Conservation (phyloP, 2,329 filamentous ascomycete genomes). For the Paraphaeosphaeria sporulosa region DNA sequence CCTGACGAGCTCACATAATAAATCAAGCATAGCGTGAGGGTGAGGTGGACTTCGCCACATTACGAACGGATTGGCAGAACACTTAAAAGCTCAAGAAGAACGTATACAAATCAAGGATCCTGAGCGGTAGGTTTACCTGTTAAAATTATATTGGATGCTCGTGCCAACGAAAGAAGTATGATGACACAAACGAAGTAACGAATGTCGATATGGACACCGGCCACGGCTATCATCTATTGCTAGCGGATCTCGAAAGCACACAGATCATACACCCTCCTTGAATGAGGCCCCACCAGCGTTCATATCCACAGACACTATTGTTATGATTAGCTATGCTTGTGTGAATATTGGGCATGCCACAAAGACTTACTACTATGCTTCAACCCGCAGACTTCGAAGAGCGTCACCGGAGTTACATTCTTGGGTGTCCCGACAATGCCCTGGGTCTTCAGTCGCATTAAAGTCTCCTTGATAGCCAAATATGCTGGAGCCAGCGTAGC, state of each 20-base stretch:
- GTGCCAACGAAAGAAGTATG: too few relatives aligned
- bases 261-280: constrained; percentile 8
- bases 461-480: constrained; percentile 19
- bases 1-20: too few relatives aligned
- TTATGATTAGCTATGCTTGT: background rate
- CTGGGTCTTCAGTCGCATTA: constrained; percentile 18
- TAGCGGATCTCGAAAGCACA: background rate
- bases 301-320: constrained; percentile 11
- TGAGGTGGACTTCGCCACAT: too few relatives aligned
- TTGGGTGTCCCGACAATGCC: constrained; percentile 17
- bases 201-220: too few relatives aligned
- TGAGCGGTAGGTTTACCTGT: too few relatives aligned
- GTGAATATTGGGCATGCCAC: background rate
- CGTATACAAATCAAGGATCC: too few relatives aligned
- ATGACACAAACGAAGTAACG: too few relatives aligned
- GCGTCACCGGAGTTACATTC: constrained; percentile 17
- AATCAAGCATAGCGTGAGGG: too few relatives aligned
- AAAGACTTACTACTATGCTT: constrained; percentile 14
- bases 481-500: constrained; percentile 20
- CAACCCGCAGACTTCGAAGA: constrained; percentile 21
- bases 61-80: too few relatives aligned
- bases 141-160: too few relatives aligned
- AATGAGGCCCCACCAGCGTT: constrained; percentile 11
- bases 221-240: too few relatives aligned
- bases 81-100: too few relatives aligned